Percentiles rank a stretch among this genome's conserved stretches.
phyloP scores from a whole-genome alignment of 2,329 filamentous ascomycete genomes.

The Colletotrichum magnum region DNA sequence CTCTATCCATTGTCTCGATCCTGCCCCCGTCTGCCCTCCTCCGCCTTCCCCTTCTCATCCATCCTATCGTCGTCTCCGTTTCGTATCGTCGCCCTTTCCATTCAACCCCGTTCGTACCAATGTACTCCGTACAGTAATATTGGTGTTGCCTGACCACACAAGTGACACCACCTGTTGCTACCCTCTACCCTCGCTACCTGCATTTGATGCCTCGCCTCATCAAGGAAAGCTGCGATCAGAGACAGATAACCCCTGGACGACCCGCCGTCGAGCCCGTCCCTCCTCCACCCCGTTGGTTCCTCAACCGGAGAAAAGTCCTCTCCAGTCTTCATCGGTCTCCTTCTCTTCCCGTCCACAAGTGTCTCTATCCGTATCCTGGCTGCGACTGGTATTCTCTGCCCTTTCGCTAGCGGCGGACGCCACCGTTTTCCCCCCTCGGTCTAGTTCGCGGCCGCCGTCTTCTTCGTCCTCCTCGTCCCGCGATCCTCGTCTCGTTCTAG shows the following conservation, averaged over 20 bases:
- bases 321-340: not conserved
- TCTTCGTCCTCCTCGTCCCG: constrained; percentile 13
- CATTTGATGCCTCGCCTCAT: constrained; percentile 12
- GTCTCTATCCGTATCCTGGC: constrained; percentile 1
- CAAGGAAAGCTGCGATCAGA: constrained; percentile 6
- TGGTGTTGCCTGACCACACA: constrained; percentile 1
- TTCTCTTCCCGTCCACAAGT: not conserved
- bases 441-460: constrained; percentile 21
- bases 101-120: not conserved
- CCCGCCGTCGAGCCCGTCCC: constrained; percentile 3
- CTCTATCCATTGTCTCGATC: not conserved
- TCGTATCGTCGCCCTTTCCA: not conserved
- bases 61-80: constrained; percentile 21
- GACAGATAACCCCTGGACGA: constrained; percentile 20
- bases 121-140: too few relatives aligned
- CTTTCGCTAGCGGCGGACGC: constrained; percentile 35
- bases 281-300: constrained; percentile 38
- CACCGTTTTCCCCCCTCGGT: constrained; percentile 34
- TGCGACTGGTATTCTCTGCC: constrained; percentile 3
- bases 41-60: not conserved
- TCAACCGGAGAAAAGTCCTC: constrained; percentile 20
- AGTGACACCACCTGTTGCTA: not conserved
- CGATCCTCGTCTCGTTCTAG: constrained; percentile 34
- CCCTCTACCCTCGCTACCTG: constrained; percentile 4
- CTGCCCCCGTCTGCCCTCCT: not conserved